phyloP scores from a whole-genome alignment of 805 yeast species.

The Lipomyces kockii region DNA sequence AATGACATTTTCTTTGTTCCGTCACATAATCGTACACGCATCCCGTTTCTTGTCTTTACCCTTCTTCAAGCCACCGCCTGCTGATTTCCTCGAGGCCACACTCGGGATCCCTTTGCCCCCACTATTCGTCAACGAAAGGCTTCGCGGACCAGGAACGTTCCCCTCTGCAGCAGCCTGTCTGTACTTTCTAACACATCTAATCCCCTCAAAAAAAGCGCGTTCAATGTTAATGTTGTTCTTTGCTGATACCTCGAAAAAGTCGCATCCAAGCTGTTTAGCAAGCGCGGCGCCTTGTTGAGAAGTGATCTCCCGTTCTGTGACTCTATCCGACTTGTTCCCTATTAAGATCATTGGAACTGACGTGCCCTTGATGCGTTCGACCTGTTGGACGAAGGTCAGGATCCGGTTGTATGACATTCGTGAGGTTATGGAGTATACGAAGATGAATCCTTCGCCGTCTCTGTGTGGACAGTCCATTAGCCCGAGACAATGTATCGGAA shows the following conservation, averaged over 20 bases:
- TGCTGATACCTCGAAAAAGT: conserved; percentile 93
- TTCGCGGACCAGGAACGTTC: not conserved
- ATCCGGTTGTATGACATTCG: conserved; percentile 77
- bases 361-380: conserved; percentile 78
- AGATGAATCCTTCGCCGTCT: conserved; percentile 85
- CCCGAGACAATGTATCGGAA: too few relatives aligned
- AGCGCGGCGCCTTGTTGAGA: conserved; percentile 59
- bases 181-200: conserved; percentile 2
- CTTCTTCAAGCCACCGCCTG: not conserved
- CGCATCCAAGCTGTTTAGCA: conserved; percentile 84
- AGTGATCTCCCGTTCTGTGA: conserved; percentile 67
- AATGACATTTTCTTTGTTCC: not conserved
- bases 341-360: conserved; percentile 87
- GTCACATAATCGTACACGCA: conserved; percentile 1
- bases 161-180: not conserved
- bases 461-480: conserved; percentile 45
- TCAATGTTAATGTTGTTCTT: conserved; percentile 86
- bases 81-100: not conserved
- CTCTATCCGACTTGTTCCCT: conserved; percentile 89
- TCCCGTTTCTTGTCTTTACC: conserved; percentile 2
- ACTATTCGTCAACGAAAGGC: not conserved
- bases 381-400: conserved; percentile 79
- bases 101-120: not conserved
- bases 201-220: conserved; percentile 82
- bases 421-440: conserved; percentile 84